These are phyloP conservation scores for Castanospermum australe DNA, from an alignment of 306 rosid species.

Conservation along the genomic window DNA sequence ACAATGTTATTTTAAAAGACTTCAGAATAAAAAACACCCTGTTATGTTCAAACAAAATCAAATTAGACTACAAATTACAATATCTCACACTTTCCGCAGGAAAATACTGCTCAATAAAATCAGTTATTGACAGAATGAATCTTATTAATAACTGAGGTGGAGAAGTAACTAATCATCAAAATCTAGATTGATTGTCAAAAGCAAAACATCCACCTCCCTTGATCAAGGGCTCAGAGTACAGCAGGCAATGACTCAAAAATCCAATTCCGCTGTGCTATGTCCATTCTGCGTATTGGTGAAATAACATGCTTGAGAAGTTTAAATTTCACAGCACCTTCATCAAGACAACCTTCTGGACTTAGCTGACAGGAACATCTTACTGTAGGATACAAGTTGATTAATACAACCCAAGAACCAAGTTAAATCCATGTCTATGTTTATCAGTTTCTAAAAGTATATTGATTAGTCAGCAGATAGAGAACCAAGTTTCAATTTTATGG, in stretches of 20 bases:
- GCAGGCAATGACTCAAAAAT: neutral
- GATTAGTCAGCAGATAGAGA: neutral
- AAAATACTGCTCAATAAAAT: conserved; percentile 5
- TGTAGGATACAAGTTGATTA: neutral
- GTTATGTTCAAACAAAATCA: conserved; percentile 12
- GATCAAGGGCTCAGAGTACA: neutral
- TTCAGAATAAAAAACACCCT: conserved; percentile 15
- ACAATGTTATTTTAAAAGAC: neutral
- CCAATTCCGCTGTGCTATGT: neutral
- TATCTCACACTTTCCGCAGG: neutral
- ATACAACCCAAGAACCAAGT: neutral
- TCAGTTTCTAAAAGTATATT: neutral
- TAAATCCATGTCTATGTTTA: neutral
- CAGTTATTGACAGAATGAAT: neutral
- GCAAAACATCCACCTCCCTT: neutral
- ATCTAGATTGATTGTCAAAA: neutral
- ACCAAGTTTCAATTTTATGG: neutral
- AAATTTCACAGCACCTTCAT: neutral
- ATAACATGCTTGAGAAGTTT: neutral
- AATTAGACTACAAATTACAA: neutral
- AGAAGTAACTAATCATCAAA: conserved; percentile 9
- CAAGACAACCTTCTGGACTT: neutral
- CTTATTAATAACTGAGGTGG: neutral
- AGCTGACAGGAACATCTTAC: neutral
- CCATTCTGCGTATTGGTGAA: neutral